Conservation (phyloP, 768 basidiomycete species). For the Crucibulum laeve region DNA sequence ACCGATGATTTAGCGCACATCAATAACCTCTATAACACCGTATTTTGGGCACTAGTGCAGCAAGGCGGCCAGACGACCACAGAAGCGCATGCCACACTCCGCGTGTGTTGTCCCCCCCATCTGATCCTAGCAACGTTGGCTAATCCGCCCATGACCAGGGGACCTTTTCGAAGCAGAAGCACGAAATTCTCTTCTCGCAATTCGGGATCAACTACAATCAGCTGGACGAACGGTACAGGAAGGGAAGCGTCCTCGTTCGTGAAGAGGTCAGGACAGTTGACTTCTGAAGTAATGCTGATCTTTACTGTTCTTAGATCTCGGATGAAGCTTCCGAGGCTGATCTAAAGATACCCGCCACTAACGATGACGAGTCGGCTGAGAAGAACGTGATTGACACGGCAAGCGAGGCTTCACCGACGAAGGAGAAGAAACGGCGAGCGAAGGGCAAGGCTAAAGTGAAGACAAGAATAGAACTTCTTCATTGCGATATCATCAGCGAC, state of each 20-base stretch:
- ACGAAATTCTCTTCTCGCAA: constrained; percentile 81
- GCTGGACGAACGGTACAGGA: constrained; percentile 66
- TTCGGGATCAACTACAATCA: constrained; percentile 89
- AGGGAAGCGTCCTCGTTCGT: constrained; percentile 82
- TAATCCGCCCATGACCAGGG: constrained; percentile 45
- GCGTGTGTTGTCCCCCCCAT: constrained; percentile 35
- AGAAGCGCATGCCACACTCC: constrained; percentile 78
- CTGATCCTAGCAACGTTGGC: background rate
- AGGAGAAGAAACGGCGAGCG: constrained; percentile 15
- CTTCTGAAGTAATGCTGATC: background rate
- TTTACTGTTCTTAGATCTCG: background rate
- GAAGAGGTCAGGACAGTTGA: constrained; percentile 37
- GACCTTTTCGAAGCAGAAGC: constrained; percentile 83
- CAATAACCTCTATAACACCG: constrained; percentile 96
- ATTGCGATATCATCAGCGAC: constrained; percentile 82
- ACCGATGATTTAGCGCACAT: constrained; percentile 68
- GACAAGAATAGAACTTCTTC: constrained; percentile 53
- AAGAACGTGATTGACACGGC: background rate
- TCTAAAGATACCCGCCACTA: background rate
- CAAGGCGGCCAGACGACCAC: constrained; percentile 73
- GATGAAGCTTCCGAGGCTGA: background rate
- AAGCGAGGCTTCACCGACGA: constrained; percentile 8
- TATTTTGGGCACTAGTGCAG: constrained; percentile 91
- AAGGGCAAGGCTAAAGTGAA: constrained; percentile 26
- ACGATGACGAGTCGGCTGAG: background rate